Evolutionary conservation across 768 basidiomycete genomes (phyloP), one percentile per base, ranked within the genome.

Genomic region (Boletus reticuloceps): DNA sequence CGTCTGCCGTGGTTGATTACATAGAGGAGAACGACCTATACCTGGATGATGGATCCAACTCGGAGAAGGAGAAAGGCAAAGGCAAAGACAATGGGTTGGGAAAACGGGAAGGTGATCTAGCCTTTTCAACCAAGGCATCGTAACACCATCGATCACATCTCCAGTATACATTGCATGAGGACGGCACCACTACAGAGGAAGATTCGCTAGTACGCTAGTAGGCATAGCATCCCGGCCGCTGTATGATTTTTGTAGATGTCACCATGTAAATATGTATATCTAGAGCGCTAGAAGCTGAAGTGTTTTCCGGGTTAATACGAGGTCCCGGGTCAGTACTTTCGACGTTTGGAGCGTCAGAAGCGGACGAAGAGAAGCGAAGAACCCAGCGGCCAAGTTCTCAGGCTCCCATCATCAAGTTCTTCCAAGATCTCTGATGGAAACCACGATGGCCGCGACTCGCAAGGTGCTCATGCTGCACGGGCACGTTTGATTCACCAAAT

Each of bases 1-100:
- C 97, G 11, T 82, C 88, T 48, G 82, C 85, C 37, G 96, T 98
- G 46, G 91, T 95, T 56, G 86, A 94, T 59, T 99, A 99, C 69
- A 99, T 98, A 73, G 88, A 94, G 69, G 79, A 89, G 67, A 77
- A 95, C 61, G 81, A 85, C 37, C 75, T 91, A 59, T 91, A 91
- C 63, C 77, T 79, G 57, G 89, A 91, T 40, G 89, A 90, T 42
- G 74, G 70, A 47, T 40, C 68, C 6, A 52, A 36, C 41, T 61
- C 48, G 6, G 72, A 71, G 52, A 76, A 72, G 41, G 76, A 73
- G 14, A 39, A 39, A 53, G 75, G 68, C 29, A 75, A 74, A 51
- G 76, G 67, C 17, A 71, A 61, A 62, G 76, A 72, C 16, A 54
- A 22, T 11, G 41, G 55, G 36, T 40, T 44, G 34, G 70, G 67